These are phyloP conservation scores for Misopates orontium DNA, from an alignment of 257 asterid genomes.

Conservation along the genomic window DNA sequence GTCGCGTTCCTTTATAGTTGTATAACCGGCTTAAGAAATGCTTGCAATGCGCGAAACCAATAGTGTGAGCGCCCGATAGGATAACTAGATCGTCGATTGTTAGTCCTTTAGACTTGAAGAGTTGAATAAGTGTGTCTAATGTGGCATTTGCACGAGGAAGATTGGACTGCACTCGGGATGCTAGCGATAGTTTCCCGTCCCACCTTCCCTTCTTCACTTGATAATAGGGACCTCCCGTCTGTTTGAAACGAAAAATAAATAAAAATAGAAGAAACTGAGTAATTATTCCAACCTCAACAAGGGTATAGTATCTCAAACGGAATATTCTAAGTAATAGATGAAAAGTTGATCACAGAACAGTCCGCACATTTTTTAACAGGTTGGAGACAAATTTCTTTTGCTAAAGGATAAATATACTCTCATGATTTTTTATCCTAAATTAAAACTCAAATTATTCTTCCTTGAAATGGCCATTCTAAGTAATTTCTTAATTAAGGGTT, in stretches of 20 bases:
- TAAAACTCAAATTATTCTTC: too few species aligned
- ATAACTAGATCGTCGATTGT: constrained; percentile 68
- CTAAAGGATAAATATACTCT: too few species aligned
- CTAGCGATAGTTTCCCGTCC: constrained; percentile 84
- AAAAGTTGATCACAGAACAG: too few species aligned
- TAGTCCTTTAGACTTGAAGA: constrained; percentile 78
- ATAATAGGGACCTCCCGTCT: constrained; percentile 91
- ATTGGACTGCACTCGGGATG: constrained; percentile 63
- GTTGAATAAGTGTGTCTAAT: constrained; percentile 50
- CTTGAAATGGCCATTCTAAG: too few species aligned
- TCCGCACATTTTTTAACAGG: too few species aligned
- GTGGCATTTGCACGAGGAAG: constrained; percentile 79
- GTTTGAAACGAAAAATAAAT: not conserved
- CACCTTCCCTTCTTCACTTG: constrained; percentile 95
- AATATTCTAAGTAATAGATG: too few species aligned
- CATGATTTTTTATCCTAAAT: too few species aligned
- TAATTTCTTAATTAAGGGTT: too few species aligned
- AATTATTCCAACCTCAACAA: too few species aligned
- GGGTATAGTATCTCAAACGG: too few species aligned
- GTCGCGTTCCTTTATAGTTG: constrained; percentile 56
- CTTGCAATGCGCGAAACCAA: constrained; percentile 89
- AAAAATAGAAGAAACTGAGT: too few species aligned
- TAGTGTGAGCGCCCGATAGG: constrained; percentile 93
- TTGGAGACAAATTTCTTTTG: too few species aligned
- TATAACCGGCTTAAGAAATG: constrained; percentile 68